Conservation (phyloP, 139 green algal species). For the Limnomonas spitsbergensis region DNA sequence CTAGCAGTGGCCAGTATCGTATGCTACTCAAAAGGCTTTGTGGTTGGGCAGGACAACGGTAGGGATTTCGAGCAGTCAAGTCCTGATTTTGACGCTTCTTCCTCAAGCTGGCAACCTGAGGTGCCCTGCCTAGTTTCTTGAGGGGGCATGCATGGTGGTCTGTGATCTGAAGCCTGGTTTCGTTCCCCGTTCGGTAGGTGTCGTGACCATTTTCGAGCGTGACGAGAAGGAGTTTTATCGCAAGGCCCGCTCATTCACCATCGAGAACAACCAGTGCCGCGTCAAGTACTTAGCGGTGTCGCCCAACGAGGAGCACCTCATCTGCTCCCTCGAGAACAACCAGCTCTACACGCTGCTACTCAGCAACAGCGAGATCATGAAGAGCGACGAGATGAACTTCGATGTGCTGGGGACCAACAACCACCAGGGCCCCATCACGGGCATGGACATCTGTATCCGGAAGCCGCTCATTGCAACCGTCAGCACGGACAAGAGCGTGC, state of each 20-base stretch:
- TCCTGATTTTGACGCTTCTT: not conserved
- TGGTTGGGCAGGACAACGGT: conserved; percentile 54
- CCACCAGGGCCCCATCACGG: conserved; percentile 39
- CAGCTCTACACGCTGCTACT: conserved; percentile 65
- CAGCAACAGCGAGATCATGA: conserved; percentile 67
- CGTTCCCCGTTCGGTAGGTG: too few relatives aligned
- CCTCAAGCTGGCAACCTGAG: conserved; percentile 8
- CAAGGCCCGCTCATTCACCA: conserved; percentile 42
- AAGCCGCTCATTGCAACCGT: conserved; percentile 78
- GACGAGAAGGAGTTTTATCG: conserved; percentile 64
- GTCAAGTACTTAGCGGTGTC: conserved; percentile 62
- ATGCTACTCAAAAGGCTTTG: conserved; percentile 69
- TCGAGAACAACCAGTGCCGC: conserved; percentile 47
- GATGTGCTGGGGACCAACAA: conserved; percentile 50
- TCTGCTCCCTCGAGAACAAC: conserved; percentile 60
- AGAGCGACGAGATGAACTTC: conserved; percentile 81
- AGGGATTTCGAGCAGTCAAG: too few relatives aligned
- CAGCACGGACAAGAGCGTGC: conserved; percentile 66
- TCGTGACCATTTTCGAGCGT: conserved; percentile 65
- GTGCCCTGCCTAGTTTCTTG: too few relatives aligned
- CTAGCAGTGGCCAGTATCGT: conserved; percentile 51
- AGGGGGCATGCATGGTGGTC: too few relatives aligned
- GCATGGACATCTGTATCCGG: conserved; percentile 74
- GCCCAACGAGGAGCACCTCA: conserved; percentile 73
- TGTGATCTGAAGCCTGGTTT: conserved; percentile 18